phyloP scores from a whole-genome alignment of 2,329 filamentous ascomycete species.

The Ploettnerulaceae sp. region DNA sequence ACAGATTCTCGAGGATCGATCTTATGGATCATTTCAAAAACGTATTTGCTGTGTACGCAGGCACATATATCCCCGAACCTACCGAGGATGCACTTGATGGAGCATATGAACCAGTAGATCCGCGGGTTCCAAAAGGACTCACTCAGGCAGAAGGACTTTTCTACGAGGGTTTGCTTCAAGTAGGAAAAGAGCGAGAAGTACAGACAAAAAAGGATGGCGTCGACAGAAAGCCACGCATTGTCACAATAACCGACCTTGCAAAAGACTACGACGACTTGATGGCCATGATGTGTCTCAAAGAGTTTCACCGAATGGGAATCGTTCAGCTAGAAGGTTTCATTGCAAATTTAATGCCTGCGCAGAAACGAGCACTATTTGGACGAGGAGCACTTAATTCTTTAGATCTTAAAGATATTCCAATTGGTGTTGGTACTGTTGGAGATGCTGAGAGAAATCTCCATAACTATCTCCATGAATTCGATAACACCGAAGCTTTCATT shows the following conservation, averaged over 20 bases:
- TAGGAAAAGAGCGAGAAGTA: slow-evolving; percentile 7
- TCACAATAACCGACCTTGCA: slow-evolving; percentile 29
- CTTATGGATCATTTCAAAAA: slow-evolving; percentile 15
- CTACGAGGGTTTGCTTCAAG: slow-evolving; percentile 19
- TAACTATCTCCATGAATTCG: slow-evolving; percentile 21
- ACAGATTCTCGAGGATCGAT: slow-evolving; percentile 5
- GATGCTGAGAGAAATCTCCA: slow-evolving; percentile 9
- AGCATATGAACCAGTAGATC: slow-evolving; percentile 4
- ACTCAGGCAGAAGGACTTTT: slow-evolving; percentile 16
- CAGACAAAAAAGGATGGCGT: background rate
- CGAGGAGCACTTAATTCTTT: slow-evolving; percentile 26
- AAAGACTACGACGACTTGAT: slow-evolving; percentile 32
- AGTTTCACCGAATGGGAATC: slow-evolving; percentile 27
- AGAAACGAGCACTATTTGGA: slow-evolving; percentile 22
- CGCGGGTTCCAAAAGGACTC: slow-evolving; percentile 19
- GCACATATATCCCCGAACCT: slow-evolving; percentile 3
- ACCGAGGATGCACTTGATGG: slow-evolving; percentile 7
- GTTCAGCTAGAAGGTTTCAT: slow-evolving; percentile 28
- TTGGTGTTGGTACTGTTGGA: slow-evolving; percentile 22
- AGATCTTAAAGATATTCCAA: slow-evolving; percentile 19
- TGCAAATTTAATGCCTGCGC: slow-evolving; percentile 26
- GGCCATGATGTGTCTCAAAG: slow-evolving; percentile 29
- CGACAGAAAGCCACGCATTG: slow-evolving; percentile 17
- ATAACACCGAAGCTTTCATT: slow-evolving; percentile 23
- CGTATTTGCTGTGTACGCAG: slow-evolving; percentile 8